A percentile compares a stretch with the other conserved stretches of the same genome.
Conservation (phyloP, 305 asterid species). For the Fraxinus paxiana region DNA sequence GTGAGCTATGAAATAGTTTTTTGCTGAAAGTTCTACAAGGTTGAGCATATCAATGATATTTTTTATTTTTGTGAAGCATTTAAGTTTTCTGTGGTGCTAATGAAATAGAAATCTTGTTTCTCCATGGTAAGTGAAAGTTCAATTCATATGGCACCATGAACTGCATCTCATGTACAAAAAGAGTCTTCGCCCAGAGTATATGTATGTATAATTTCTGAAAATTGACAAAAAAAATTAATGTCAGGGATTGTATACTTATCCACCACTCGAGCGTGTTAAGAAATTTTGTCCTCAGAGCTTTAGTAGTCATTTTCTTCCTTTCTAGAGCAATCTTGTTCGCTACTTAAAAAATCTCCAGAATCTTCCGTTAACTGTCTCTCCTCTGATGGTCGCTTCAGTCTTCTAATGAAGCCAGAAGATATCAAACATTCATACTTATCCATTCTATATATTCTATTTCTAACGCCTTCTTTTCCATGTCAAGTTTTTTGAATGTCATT, state of each 20-base stretch:
- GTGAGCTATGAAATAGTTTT: background rate
- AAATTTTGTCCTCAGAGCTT: background rate
- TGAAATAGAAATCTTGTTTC: background rate
- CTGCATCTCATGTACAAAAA: background rate
- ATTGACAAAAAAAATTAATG: background rate
- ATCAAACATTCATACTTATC: background rate
- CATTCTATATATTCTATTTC: background rate
- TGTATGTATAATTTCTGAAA: background rate
- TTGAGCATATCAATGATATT: background rate
- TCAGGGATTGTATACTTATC: background rate
- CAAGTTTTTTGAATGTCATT: constrained; percentile 49
- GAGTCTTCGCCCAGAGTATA: background rate
- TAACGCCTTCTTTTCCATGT: constrained; percentile 32
- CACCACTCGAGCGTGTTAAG: background rate
- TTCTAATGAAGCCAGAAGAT: background rate
- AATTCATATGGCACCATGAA: background rate
- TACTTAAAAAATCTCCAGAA: background rate
- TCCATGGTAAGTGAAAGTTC: background rate
- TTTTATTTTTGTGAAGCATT: constrained; percentile 1
- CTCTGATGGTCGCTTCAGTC: background rate
- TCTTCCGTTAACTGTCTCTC: background rate
- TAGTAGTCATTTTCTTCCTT: background rate
- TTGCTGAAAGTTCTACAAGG: background rate
- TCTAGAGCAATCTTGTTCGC: background rate
- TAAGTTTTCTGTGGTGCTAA: background rate